These are phyloP conservation scores for Trifolium subterraneum DNA, from an alignment of 306 rosid genomes.

Conservation along the genomic window DNA sequence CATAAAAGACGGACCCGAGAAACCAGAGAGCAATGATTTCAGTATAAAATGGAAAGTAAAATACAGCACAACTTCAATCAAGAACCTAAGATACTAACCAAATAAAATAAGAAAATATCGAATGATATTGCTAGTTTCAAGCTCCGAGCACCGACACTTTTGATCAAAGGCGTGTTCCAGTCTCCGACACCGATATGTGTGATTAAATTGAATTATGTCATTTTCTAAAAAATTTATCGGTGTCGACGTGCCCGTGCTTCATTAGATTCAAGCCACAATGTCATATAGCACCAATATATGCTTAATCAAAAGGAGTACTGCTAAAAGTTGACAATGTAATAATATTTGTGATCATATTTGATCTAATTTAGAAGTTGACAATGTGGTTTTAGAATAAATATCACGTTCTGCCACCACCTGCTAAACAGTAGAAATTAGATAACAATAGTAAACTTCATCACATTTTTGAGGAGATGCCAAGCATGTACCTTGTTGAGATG, in stretches of 20 bases:
- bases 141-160: background rate
- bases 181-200: too few species aligned
- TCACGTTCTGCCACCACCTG: conserved; percentile 5
- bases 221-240: too few species aligned
- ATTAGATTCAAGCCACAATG: background rate
- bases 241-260: too few species aligned
- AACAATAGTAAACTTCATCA: background rate
- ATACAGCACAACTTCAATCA: background rate
- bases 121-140: background rate
- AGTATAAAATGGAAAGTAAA: background rate
- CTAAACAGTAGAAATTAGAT: conserved; percentile 15
- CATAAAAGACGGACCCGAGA: background rate
- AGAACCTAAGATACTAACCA: background rate
- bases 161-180: too few species aligned
- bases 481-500: conserved; percentile 35
- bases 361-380: background rate
- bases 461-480: conserved; percentile 1
- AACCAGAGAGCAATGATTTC: background rate
- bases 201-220: too few species aligned
- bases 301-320: conserved; percentile 7
- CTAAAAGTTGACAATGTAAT: conserved; percentile 3
- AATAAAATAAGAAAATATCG: background rate
- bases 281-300: conserved; percentile 1
- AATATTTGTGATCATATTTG: background rate
- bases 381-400: background rate